A percentile compares a stretch with the other conserved stretches of the same genome.
phyloP scores from a whole-genome alignment of 176 grass and related monocot genomes.

The Phyllostachys edulis region DNA sequence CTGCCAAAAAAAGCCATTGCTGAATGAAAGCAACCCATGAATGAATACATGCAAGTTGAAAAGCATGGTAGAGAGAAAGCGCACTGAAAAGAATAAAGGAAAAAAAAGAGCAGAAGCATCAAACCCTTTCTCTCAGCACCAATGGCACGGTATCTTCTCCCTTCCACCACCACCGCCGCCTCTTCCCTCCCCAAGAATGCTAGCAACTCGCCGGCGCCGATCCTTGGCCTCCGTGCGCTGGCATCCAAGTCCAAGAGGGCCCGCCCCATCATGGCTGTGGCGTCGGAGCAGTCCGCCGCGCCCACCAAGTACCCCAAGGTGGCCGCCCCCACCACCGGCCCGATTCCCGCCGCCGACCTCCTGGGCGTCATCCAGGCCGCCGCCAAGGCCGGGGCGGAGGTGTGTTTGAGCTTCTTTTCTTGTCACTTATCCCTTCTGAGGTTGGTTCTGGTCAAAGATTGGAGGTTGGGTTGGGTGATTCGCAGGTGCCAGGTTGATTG shows the following conservation, averaged over 20 bases:
- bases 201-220: constrained; percentile 1
- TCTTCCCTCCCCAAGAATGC: constrained; percentile 17
- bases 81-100: no score
- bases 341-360: constrained; percentile 66
- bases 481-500: not conserved
- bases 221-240: constrained; percentile 3
- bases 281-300: constrained; percentile 34
- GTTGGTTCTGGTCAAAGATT: not conserved
- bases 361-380: constrained; percentile 76
- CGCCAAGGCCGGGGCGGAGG: constrained; percentile 73
- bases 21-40: no score
- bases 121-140: constrained; percentile 28
- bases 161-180: constrained; percentile 40
- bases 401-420: constrained; percentile 25
- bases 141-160: constrained; percentile 76
- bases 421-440: not conserved
- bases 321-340: constrained; percentile 74
- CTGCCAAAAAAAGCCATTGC: no score
- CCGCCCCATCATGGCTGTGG: constrained; percentile 38
- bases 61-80: no score
- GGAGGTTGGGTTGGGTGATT: not conserved
- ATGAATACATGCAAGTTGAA: no score
- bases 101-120: not conserved
- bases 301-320: constrained; percentile 54
- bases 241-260: constrained; percentile 31